A percentile compares a stretch with the other conserved stretches of the same genome.
These are phyloP conservation scores for Xerocomus tenax DNA, from an alignment of 1,284 basidiomycete genomes.

Conservation along the genomic window DNA sequence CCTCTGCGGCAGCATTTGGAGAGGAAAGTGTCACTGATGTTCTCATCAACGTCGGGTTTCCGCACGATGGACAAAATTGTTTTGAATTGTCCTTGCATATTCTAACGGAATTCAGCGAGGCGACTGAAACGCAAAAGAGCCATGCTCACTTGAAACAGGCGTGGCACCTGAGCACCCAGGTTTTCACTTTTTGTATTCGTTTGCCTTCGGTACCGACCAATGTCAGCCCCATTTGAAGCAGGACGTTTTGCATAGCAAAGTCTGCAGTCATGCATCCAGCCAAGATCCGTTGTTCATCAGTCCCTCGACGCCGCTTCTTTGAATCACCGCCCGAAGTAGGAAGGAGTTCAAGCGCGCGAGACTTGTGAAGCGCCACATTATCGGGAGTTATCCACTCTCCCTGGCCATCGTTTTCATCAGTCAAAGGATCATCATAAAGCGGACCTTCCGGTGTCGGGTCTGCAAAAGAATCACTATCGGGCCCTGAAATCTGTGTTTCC, in stretches of 20 bases:
- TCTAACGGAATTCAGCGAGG: slow-evolving; percentile 37
- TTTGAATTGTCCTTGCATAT: slow-evolving; percentile 93
- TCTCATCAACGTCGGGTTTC: slow-evolving; percentile 85
- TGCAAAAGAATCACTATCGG: slow-evolving; percentile 5
- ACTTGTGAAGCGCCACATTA: slow-evolving; percentile 85
- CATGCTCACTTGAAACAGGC: slow-evolving; percentile 95
- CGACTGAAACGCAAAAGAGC: neutral
- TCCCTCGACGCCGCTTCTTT: slow-evolving; percentile 36
- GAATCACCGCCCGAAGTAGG: slow-evolving; percentile 39
- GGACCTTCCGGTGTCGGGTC: slow-evolving; percentile 21
- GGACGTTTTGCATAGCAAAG: slow-evolving; percentile 98
- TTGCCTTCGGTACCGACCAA: slow-evolving; percentile 90
- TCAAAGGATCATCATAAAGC: slow-evolving; percentile 62
- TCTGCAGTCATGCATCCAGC: slow-evolving; percentile 95
- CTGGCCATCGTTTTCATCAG: slow-evolving; percentile 70
- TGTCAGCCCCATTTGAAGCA: slow-evolving; percentile 90
- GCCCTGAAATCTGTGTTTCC: slow-evolving; percentile 4
- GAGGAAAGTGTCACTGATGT: slow-evolving; percentile 82
- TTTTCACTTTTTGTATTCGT: slow-evolving; percentile 85
- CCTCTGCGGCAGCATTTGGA: slow-evolving; percentile 47
- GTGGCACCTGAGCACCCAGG: slow-evolving; percentile 94
- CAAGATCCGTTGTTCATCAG: slow-evolving; percentile 41
- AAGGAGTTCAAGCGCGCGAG: slow-evolving; percentile 74
- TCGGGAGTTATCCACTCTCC: slow-evolving; percentile 96
- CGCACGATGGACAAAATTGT: slow-evolving; percentile 97